Percentiles rank a stretch among this genome's conserved stretches.
Conservation (phyloP, 2,329 filamentous ascomycete species). For the Microthyrium microscopicum region DNA sequence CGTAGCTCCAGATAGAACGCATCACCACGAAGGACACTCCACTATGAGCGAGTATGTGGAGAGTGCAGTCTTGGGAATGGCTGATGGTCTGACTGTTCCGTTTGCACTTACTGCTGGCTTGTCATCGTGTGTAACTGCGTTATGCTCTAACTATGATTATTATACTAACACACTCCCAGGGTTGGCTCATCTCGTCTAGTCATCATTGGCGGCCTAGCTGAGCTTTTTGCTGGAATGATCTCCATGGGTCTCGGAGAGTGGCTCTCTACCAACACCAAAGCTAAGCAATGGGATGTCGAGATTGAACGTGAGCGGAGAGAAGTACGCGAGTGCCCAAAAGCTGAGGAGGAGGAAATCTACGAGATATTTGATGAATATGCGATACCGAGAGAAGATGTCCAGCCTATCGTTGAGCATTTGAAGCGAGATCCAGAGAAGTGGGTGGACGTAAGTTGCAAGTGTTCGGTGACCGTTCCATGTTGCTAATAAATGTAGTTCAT, state of each 20-base stretch:
- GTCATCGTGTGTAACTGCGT: conserved; percentile 18
- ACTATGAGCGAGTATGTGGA: conserved; percentile 3
- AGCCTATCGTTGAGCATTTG: conserved; percentile 5
- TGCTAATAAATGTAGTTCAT: conserved; percentile 7
- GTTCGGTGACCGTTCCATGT: neutral
- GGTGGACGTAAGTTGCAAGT: conserved; percentile 4
- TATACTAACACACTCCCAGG: conserved; percentile 1
- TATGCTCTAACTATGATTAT: neutral
- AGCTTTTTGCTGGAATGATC: conserved; percentile 60
- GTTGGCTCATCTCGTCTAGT: conserved; percentile 18
- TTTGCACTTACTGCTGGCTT: conserved; percentile 68
- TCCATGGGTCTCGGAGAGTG: conserved; percentile 65
- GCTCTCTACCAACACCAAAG: conserved; percentile 35
- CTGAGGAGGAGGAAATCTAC: conserved; percentile 7
- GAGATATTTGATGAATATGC: conserved; percentile 7
- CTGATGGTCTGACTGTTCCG: conserved; percentile 63
- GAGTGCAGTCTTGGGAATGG: conserved; percentile 56
- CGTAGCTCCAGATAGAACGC: too few relatives aligned
- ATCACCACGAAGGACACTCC: conserved; percentile 4
- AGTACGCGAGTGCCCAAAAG: conserved; percentile 1
- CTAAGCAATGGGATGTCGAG: conserved; percentile 5
- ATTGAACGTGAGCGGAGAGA: conserved; percentile 5
- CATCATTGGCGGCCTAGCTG: conserved; percentile 49
- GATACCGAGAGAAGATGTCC: conserved; percentile 1
- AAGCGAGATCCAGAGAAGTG: conserved; percentile 6